phyloP scores from a whole-genome alignment of 176 grass and related monocot species.

The Poa annua region DNA sequence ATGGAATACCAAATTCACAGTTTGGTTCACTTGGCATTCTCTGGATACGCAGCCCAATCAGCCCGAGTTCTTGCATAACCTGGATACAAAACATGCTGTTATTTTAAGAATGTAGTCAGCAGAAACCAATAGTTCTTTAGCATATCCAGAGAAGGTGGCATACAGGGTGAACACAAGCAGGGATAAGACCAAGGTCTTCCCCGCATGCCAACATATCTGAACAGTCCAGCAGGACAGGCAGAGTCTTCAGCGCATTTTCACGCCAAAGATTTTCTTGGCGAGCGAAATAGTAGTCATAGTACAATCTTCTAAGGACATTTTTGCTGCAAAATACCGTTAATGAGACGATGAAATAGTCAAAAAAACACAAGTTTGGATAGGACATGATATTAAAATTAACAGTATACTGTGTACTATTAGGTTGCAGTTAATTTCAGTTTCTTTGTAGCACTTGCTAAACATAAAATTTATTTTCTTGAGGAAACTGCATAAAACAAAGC shows the following conservation, averaged over 20 bases:
- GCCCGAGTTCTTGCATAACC: constrained; percentile 99
- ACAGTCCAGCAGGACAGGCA: constrained; percentile 91
- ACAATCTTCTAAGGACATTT: constrained; percentile 96
- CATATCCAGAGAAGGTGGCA: constrained; percentile 27
- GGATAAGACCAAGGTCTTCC: constrained; percentile 97
- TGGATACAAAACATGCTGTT: constrained; percentile 42
- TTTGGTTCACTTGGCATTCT: constrained; percentile 94
- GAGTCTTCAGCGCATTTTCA: constrained; percentile 95
- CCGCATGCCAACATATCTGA: constrained; percentile 99
- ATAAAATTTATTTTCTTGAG: constrained; percentile 22
- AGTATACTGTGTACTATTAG: background rate
- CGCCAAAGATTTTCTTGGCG: constrained; percentile 95
- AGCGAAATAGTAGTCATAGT: constrained; percentile 94
- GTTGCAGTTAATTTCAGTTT: constrained; percentile 28
- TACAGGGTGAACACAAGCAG: constrained; percentile 99
- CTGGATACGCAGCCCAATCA: constrained; percentile 97
- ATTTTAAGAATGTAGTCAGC: constrained; percentile 44
- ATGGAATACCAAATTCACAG: constrained; percentile 91
- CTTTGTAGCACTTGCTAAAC: background rate
- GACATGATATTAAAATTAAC: constrained; percentile 26
- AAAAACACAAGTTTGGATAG: background rate
- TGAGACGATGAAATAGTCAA: constrained; percentile 38
- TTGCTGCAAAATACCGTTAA: constrained; percentile 61
- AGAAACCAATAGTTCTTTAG: constrained; percentile 30
- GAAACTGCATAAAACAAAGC: constrained; percentile 10